Percentiles rank a stretch among this genome's conserved stretches.
These are phyloP conservation scores for Mortierella sp. DNA, from an alignment of 371 early-diverging fungal species.

Conservation along the genomic window DNA sequence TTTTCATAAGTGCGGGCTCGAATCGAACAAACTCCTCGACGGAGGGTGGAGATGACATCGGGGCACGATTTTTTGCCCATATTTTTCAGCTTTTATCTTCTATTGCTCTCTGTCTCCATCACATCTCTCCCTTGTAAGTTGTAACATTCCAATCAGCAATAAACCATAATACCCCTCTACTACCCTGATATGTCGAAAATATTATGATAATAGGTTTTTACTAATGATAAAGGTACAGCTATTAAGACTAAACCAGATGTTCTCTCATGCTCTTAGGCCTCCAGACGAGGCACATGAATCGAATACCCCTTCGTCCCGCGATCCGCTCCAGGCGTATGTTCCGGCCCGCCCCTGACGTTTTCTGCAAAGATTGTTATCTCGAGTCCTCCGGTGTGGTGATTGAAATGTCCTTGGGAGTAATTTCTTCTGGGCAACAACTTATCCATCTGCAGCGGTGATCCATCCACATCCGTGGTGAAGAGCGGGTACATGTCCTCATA, in stretches of 20 bases:
- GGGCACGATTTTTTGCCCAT: too few relatives aligned
- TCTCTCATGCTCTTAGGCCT: neutral
- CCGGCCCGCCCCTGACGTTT: slow-evolving; percentile 48
- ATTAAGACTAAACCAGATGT: neutral
- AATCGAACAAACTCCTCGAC: too few relatives aligned
- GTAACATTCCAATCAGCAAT: too few relatives aligned
- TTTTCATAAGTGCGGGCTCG: too few relatives aligned
- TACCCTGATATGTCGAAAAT: too few relatives aligned
- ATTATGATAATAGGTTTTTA: too few relatives aligned
- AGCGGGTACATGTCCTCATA: slow-evolving; percentile 62
- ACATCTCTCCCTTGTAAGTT: too few relatives aligned
- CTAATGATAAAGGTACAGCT: too few relatives aligned
- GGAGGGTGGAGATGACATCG: too few relatives aligned
- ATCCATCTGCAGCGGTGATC: slow-evolving; percentile 44
- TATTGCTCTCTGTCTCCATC: too few relatives aligned
- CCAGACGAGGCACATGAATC: slow-evolving; percentile 40
- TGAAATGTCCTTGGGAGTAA: slow-evolving; percentile 47
- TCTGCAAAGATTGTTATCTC: slow-evolving; percentile 52
- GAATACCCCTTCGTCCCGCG: slow-evolving; percentile 41
- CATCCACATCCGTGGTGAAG: slow-evolving; percentile 63
- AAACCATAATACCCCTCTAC: too few relatives aligned
- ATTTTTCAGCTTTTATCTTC: too few relatives aligned
- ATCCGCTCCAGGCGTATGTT: slow-evolving; percentile 37
- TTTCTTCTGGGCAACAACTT: slow-evolving; percentile 58
- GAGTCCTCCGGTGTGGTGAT: slow-evolving; percentile 24